A percentile compares a stretch with the other conserved stretches of the same genome.
Conservation (phyloP, 164 flowering plant species). For the Aristolochia fimbriata region DNA sequence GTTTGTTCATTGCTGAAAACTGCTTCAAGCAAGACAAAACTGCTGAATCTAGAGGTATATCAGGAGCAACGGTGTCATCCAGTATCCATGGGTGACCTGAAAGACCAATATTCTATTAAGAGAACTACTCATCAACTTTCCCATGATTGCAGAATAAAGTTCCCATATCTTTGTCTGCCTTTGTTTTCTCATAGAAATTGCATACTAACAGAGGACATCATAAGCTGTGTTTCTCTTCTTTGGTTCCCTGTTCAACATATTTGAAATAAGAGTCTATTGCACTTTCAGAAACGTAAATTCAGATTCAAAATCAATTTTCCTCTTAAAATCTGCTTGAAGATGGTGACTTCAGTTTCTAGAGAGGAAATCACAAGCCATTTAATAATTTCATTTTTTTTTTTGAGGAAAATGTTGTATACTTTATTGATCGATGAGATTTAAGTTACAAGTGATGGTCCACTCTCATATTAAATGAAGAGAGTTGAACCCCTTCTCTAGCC, state of each 20-base stretch:
- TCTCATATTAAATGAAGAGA: too few relatives aligned
- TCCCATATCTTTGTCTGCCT: neutral
- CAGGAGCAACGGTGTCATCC: conserved; percentile 77
- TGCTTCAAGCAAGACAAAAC: conserved; percentile 75
- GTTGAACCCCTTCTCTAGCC: too few relatives aligned
- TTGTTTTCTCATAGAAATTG: conserved; percentile 6
- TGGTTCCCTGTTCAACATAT: conserved; percentile 79
- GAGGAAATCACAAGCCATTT: conserved; percentile 1
- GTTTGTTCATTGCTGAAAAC: conserved; percentile 80
- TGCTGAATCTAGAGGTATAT: conserved; percentile 78
- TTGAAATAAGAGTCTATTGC: conserved; percentile 68
- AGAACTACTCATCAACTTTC: conserved; percentile 3
- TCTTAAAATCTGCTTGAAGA: conserved; percentile 75
- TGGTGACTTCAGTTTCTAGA: conserved; percentile 73
- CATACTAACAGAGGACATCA: conserved; percentile 70
- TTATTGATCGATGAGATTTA: too few relatives aligned
- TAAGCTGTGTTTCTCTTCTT: conserved; percentile 60
- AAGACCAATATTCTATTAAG: conserved; percentile 6
- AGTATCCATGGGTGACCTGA: conserved; percentile 91
- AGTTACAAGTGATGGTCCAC: too few relatives aligned
- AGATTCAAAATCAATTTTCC: conserved; percentile 72
- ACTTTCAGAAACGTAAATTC: conserved; percentile 69
- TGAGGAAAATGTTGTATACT: too few relatives aligned
- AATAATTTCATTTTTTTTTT: too few relatives aligned
- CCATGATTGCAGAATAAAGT: neutral